Evolutionary conservation across 495 filamentous ascomycete genomes (phyloP), one percentile per base, ranked within the genome.

Genomic region (Aspergillus leporis): DNA sequence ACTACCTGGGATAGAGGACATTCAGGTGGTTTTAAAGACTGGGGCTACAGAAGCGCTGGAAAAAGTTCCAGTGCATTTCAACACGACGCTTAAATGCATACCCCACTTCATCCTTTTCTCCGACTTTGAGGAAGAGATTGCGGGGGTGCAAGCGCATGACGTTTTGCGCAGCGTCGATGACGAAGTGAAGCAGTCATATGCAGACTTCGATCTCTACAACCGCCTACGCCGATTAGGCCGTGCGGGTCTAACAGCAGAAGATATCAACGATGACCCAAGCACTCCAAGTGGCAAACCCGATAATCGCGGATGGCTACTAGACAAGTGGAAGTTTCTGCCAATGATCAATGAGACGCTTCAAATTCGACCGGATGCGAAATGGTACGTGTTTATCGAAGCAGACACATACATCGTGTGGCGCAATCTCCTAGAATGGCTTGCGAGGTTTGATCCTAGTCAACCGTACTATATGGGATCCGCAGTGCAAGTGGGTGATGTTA

Each of bases 291-390:
- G 74, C 18, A 76, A 74, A 61, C 61, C 50, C 6, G 68, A 71
- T 18, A 78, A 77, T 23, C 74, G 75, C 1, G 87, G 83, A 21
- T 90, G 87, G 86, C 78, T 76, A 53, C 73, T 88, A 12, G 87
- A 90, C 70, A 88, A 87, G 66, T 89, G 84, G 78, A 90, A 89
- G 70, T 89, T 89, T 66, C 71, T 90, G 10, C 83, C 85, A 4
- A 85, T 86, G 76, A 78, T 88, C 60, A 77, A 83, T 46, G 73
- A 82, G 30, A 81, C 85, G n/a, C 81, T 80, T 63, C 63, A 68
- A 28, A 68, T 76, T 67, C 69, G 72, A 12, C 79, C 81, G n/a
- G 66, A 78, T 10, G 77, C 74, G 14, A 77, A 83, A 34, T 90
- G 85, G 85, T 90, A 83, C 62, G 78, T 89, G 40, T 88, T 89